phyloP scores from a whole-genome alignment of 495 filamentous ascomycete genomes.

The Penicillium antarcticum region DNA sequence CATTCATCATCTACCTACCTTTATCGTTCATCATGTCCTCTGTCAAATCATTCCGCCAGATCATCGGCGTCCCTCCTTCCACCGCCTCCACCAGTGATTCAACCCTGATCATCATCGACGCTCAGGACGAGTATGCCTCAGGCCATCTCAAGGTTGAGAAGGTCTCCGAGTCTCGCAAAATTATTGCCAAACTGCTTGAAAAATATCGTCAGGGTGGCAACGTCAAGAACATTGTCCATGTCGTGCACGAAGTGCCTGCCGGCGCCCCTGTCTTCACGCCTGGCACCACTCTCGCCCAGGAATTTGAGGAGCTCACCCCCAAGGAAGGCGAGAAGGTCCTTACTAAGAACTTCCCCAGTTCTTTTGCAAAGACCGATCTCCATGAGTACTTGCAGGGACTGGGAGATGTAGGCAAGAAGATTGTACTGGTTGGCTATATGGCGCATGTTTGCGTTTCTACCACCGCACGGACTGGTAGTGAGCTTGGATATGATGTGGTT shows the following conservation, averaged over 20 bases:
- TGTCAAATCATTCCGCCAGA: constrained; percentile 45
- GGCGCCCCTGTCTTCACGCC: constrained; percentile 62
- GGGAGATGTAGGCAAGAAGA: constrained; percentile 38
- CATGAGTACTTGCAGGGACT: constrained; percentile 32
- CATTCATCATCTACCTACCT: no score
- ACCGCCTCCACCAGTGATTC: constrained; percentile 50
- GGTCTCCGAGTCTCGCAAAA: constrained; percentile 39
- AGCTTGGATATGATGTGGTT: constrained; percentile 57
- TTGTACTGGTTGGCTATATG: constrained; percentile 54
- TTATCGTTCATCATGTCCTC: constrained; percentile 4
- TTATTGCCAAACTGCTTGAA: constrained; percentile 46
- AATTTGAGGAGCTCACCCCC: constrained; percentile 50
- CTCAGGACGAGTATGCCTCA: constrained; percentile 59
- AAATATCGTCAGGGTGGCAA: constrained; percentile 47
- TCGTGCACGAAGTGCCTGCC: constrained; percentile 50
- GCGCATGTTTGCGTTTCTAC: constrained; percentile 63
- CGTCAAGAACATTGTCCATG: constrained; percentile 50
- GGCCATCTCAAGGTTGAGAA: constrained; percentile 50
- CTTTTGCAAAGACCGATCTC: constrained; percentile 47
- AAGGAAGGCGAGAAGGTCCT: constrained; percentile 45
- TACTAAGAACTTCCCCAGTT: constrained; percentile 43
- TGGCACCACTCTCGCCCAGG: constrained; percentile 46
- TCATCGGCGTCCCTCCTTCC: constrained; percentile 45
- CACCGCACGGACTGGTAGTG: constrained; percentile 51
- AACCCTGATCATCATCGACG: constrained; percentile 61